Evolutionary conservation across 2,329 filamentous ascomycete genomes (phyloP).

Genomic region (Epichloe uncinata): DNA sequence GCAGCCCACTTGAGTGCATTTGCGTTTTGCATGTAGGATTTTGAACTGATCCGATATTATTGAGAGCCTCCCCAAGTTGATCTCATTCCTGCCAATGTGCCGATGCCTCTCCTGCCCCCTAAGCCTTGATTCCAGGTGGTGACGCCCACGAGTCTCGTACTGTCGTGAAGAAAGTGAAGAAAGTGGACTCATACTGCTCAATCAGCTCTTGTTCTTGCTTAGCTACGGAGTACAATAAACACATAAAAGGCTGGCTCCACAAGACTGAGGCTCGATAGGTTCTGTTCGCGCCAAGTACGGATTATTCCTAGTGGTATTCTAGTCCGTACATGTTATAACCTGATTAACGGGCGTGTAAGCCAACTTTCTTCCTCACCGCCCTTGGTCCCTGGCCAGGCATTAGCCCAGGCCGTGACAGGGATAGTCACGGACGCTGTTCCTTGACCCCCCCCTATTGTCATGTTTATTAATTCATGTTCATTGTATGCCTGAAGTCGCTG

Average conservation of each 20-base stretch:
- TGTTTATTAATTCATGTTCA: not conserved
- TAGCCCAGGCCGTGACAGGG: constrained; percentile 3
- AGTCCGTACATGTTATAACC: not conserved
- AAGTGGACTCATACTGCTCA: not conserved
- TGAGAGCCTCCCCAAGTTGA: not conserved
- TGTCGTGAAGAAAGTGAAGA: no score
- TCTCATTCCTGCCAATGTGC: not conserved
- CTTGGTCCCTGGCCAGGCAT: not conserved
- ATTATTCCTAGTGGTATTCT: not conserved
- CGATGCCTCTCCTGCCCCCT: no score
- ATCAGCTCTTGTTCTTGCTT: not conserved
- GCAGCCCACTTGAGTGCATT: not conserved
- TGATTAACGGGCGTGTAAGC: not conserved
- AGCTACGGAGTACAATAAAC: not conserved
- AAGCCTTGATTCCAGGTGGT: no score
- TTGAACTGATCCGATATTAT: not conserved
- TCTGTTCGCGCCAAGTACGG: not conserved
- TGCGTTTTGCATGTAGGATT: not conserved
- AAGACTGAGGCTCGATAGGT: not conserved
- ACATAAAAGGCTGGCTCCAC: not conserved
- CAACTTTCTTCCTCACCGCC: constrained; percentile 2
- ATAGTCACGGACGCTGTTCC: not conserved
- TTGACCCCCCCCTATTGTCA: not conserved
- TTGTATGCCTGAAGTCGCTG: not conserved
- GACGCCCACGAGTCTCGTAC: no score